Evolutionary conservation across 1,139 yeast species (phyloP), one percentile per base, ranked within the genome.

Genomic region (Yamadazyma triangularis): DNA sequence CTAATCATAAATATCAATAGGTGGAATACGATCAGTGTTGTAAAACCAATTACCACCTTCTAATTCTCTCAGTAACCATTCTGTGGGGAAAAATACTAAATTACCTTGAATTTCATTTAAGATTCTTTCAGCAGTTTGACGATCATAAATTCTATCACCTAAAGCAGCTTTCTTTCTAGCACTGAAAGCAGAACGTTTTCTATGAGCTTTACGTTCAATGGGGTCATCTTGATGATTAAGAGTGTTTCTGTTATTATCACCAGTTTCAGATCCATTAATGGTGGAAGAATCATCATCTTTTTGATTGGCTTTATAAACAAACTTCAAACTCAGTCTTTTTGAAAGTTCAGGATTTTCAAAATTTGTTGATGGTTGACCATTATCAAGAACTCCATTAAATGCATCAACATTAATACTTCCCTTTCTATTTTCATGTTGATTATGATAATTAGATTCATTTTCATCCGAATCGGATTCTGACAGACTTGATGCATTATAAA

Each of bases 21-120:
- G 99, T 8, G 97, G 96, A 27, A 91, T 66, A 51, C 95, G 77
- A 53, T 91, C 99, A 32, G 94, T 81, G 45, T 82, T 86, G 64
- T 87, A 89, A 56, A 88, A 88, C 97, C 97, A 91, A 50, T 93
- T 91, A 15, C 86, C 91, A 4, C 84, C 77, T 34, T 88, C 95
- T 29, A 88, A 74, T 55, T 91, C 98, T 38, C 79, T 74, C 48
- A 76, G 66, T 30, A 93, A 69, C 98, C 98, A 93, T 38, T 87
- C 89, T 0, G 86, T 70, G 0, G 98, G 97, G 66, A 89, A 91
- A 16, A 81, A 52, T 4, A 93, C 97, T 47, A 93, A 61, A 51
- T 91, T 84, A 3, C 99, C 99, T 36, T 81, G 83, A n/a, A 91
- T 67, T 36, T 86, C 81, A 31, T 67, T 67, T 42, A 91, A 63